These are phyloP conservation scores for Lasiosphaeria hispida DNA, from an alignment of 495 filamentous ascomycete species.

Conservation along the genomic window DNA sequence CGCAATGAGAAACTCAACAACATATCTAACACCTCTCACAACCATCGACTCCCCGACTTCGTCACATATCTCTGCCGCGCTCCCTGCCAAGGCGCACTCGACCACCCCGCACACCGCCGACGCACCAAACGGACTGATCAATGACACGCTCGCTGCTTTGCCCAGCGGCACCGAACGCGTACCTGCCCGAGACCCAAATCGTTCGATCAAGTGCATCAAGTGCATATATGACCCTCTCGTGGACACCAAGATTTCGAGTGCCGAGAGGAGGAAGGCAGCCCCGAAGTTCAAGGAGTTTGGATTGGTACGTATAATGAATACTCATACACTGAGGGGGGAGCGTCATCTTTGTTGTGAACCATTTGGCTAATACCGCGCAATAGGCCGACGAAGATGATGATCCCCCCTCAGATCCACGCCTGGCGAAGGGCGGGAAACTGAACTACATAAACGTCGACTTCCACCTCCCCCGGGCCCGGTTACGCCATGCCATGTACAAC, in stretches of 20 bases:
- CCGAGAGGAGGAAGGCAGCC: conserved; percentile 65
- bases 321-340: conserved; percentile 40
- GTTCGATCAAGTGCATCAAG: conserved; percentile 63
- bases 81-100: conserved; percentile 36
- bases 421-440: conserved; percentile 56
- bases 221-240: conserved; percentile 68
- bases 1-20: conserved; percentile 46
- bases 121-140: conserved; percentile 29
- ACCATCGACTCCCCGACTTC: conserved; percentile 73
- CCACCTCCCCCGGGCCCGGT: conserved; percentile 69
- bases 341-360: conserved; percentile 54
- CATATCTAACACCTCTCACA: conserved; percentile 72
- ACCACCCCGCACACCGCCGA: conserved; percentile 32
- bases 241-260: conserved; percentile 52
- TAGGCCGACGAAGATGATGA: conserved; percentile 61
- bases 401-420: conserved; percentile 72
- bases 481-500: conserved; percentile 74
- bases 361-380: conserved; percentile 48
- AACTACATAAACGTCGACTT: conserved; percentile 61
- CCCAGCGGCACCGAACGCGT: conserved; percentile 47
- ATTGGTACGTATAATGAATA: conserved; percentile 56
- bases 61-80: conserved; percentile 44
- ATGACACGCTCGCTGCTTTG: conserved; percentile 49
- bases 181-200: conserved; percentile 60
- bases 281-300: conserved; percentile 71